phyloP scores from a whole-genome alignment of 1,284 basidiomycete species.

The Afroboletus lepidellus region DNA sequence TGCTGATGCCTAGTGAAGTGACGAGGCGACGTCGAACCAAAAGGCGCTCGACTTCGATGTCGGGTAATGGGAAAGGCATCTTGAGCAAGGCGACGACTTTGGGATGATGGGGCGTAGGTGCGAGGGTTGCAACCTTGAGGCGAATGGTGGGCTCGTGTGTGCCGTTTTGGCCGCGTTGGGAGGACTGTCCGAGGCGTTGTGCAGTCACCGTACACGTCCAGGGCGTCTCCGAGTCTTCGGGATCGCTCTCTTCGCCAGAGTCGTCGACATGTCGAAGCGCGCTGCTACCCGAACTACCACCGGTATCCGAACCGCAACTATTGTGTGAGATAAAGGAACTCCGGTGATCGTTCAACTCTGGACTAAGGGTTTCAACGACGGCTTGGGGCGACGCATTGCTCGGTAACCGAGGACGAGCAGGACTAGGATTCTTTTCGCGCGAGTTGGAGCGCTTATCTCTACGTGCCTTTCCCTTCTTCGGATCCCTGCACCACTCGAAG shows the following conservation, averaged over 20 bases:
- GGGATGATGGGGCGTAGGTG: constrained; percentile 94
- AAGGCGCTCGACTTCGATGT: constrained; percentile 66
- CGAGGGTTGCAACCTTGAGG: constrained; percentile 75
- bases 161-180: constrained; percentile 2
- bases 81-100: constrained; percentile 91
- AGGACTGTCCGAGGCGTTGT: constrained; percentile 33
- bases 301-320: constrained; percentile 31
- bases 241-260: constrained; percentile 75
- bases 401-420: constrained; percentile 4
- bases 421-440: constrained; percentile 11
- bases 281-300: constrained; percentile 19
- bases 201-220: constrained; percentile 84
- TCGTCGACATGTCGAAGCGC: constrained; percentile 37
- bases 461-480: constrained; percentile 30
- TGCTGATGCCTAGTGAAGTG: constrained; percentile 43
- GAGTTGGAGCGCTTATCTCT: constrained; percentile 18
- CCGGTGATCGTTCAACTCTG: constrained; percentile 16
- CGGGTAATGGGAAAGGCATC: constrained; percentile 82
- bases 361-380: constrained; percentile 9
- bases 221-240: constrained; percentile 93
- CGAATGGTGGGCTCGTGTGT: constrained; percentile 29
- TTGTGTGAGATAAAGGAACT: constrained; percentile 29
- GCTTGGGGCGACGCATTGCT: constrained; percentile 3
- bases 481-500: constrained; percentile 70
- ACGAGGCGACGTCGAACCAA: constrained; percentile 50